Base-by-base conservation (phyloP, 192 early-diverging fungal genomes). In the Coemansia sp. region DNA sequence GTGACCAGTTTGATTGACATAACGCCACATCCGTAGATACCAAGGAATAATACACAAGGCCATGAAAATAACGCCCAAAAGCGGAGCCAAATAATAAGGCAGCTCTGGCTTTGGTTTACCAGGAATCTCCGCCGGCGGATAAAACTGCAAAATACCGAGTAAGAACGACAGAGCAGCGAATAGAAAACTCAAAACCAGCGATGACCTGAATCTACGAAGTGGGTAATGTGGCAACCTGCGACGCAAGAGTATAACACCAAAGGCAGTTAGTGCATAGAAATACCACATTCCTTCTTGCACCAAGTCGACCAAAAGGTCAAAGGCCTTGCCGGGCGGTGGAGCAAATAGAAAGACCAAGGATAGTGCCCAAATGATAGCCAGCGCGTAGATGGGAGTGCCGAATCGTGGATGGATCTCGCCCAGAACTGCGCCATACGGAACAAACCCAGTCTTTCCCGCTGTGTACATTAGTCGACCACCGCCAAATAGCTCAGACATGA, bases 231-330 rank as follows among this genome's bases (percentile, higher is more conserved):
- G 80, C 69, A 88, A 15, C n/a, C 81, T 75, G 11, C 53, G 58
- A 6, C 85, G 75, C 36, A 88, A 65, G 0, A 88, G 24, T 16
- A 89, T 71, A 16, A 87, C 65, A 29, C 88, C 89, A 69, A 88
- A 74, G 0, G 86, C 85, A 1, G 88, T 86, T 10, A 85, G 55
- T 0, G 76, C 84, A 67, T 90, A 89, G 61, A 90, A 87, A 49
- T 86, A 79, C 80, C 85, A 87, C 66, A 87, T 85, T 1, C 88
- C 87, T 43, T 89, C 89, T 16, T 84, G 75, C 62, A 80, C 72
- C 15, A 89, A 34, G 22, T 89, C 81, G 33, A 89, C 75, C 24
- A 90, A 64, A 10, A 90, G 82, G 41, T 87, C 83, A 68, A 88
- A 90, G n/a, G 83, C 76, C 52, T 85, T 68, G 27, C 82, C 83